Base-by-base conservation (phyloP, 352 stramenopile genomes). In the Phytophthora sp. region DNA sequence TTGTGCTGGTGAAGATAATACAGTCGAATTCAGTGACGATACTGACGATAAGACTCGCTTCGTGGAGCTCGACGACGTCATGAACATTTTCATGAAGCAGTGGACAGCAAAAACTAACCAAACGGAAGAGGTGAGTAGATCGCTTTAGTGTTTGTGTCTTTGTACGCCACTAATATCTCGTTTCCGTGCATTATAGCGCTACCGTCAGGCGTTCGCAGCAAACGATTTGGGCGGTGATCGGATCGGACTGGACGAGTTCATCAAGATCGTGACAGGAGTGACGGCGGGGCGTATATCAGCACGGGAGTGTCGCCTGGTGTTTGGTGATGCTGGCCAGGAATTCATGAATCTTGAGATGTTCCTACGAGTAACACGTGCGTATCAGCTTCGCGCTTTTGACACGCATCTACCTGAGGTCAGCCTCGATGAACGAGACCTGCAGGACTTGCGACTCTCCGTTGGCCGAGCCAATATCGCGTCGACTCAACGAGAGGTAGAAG, bases 241-340 rank as follows among this genome's bases (percentile, higher is more conserved):
- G 10, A 86, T 93, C 17, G 84, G 82, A 6, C 63, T 89, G 51
- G 79, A 91, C 11, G 75, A 91, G 62, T 93, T 93, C 42, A 71
- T 76, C 52, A 85, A 89, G 51, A 83, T 93, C 54, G 76, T 91
- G 9, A 88, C 66, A n/a, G 73, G 70, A 15, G 79, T 90, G 21
- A 89, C 80, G 3, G 70, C 70, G 13, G 64, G 76, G 18, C 66
- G 71, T 5, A 62, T 93, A 4, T 75, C 69, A 1, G 48, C 72
- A 5, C 65, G 82, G 2, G 84, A 91, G 23, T 91, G 79, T 34
- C 67, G 82, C 13, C 54, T 93, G 10, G 80, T 93, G 15, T 93
- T 81, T 42, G 79, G 72, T 24, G 79, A 93, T 49, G 75, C 78
- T 6, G 84, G 82, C 1, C 57, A 76, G 4, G 84, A 93, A 39